Conservation (phyloP, 352 stramenopile genomes). For the Elongisporangium prolatum region DNA sequence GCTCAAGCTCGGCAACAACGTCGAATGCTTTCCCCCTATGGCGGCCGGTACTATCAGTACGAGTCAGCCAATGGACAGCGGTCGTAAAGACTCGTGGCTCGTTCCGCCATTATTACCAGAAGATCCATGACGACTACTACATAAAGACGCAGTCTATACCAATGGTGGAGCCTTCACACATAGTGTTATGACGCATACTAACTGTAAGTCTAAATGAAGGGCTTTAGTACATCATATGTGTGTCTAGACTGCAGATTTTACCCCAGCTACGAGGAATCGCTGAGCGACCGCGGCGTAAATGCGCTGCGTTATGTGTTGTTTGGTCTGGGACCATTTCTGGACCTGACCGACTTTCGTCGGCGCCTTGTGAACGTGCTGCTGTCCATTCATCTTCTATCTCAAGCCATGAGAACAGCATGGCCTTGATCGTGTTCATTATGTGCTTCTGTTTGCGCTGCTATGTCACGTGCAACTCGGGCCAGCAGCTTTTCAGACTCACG, state of each 20-base stretch:
- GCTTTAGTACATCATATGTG: no score
- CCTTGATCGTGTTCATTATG: conserved; percentile 32
- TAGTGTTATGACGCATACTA: background rate
- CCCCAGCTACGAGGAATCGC: conserved; percentile 3
- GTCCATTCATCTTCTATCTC: conserved; percentile 50
- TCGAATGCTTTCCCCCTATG: background rate
- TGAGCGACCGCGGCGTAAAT: conserved; percentile 13
- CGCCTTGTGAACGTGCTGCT: no score
- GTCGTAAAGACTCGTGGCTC: background rate
- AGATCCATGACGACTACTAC: background rate
- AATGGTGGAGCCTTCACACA: background rate
- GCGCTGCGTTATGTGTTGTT: conserved; percentile 17
- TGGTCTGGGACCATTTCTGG: no score
- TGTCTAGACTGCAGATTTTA: no score
- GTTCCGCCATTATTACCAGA: background rate
- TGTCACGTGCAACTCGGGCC: conserved; percentile 43
- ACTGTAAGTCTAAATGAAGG: no score
- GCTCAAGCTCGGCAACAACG: background rate
- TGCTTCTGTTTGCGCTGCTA: conserved; percentile 41
- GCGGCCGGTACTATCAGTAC: background rate
- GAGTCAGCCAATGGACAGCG: background rate
- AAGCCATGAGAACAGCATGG: conserved; percentile 39
- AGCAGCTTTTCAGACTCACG: conserved; percentile 44
- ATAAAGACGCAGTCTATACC: background rate
- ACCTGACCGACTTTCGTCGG: no score